A percentile compares a stretch with the other conserved stretches of the same genome.
These are phyloP conservation scores for Hypomontagnella monticulosa DNA, from an alignment of 495 filamentous ascomycete genomes.

Conservation along the genomic window DNA sequence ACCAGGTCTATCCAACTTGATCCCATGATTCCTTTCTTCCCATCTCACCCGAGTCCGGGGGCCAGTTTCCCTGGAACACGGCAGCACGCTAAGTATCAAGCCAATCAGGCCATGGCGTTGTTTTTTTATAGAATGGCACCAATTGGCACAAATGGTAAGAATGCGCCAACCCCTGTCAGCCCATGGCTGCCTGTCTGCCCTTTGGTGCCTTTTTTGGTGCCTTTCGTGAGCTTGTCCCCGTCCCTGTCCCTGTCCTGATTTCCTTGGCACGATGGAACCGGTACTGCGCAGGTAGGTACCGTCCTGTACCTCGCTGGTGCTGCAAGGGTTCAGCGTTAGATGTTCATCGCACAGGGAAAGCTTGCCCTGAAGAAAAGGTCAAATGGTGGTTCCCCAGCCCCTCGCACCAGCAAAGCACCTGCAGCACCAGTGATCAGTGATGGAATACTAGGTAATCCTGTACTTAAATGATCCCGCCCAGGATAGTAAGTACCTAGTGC, in stretches of 20 bases:
- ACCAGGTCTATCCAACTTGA: constrained; percentile 11
- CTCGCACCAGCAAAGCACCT: no score
- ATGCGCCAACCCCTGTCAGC: constrained; percentile 25
- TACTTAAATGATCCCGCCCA: no score
- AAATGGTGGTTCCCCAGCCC: no score
- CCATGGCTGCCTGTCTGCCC: constrained; percentile 8
- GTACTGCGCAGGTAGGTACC: constrained; percentile 23
- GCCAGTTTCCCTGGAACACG: constrained; percentile 22
- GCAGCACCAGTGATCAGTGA: no score
- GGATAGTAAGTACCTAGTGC: no score
- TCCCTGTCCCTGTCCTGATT: constrained; percentile 19
- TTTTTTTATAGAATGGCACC: constrained; percentile 23
- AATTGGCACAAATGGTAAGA: constrained; percentile 12
- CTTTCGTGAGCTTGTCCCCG: constrained; percentile 23
- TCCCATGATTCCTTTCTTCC: constrained; percentile 38
- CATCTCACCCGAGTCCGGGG: constrained; percentile 28
- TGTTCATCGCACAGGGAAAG: constrained; percentile 3
- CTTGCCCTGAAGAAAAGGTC: constrained; percentile 2
- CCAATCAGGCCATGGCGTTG: constrained; percentile 25
- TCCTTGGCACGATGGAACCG: constrained; percentile 13
- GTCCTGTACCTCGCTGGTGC: background rate
- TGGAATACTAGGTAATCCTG: no score
- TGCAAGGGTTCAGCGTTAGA: constrained; percentile 21
- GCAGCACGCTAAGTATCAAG: constrained; percentile 13
- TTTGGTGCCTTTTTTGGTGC: background rate